A percentile compares a stretch with the other conserved stretches of the same genome.
These are phyloP conservation scores for Coemansia sp. DNA, from an alignment of 192 early-diverging fungal genomes.

Conservation along the genomic window DNA sequence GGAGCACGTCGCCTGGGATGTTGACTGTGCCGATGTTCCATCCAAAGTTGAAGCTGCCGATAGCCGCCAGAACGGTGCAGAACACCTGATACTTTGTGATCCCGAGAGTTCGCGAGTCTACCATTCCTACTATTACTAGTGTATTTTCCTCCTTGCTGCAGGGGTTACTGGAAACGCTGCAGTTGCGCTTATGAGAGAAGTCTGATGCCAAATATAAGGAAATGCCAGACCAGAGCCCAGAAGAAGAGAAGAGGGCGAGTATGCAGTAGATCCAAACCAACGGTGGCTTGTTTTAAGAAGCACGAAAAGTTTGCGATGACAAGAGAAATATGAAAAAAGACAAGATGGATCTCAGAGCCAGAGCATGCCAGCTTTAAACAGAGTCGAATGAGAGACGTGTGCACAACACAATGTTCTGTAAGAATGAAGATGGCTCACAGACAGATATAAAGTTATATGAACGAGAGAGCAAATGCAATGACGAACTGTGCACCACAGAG, in stretches of 20 bases:
- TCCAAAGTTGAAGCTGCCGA: slow-evolving; percentile 58
- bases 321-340: background rate
- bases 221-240: background rate
- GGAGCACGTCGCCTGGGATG: slow-evolving; percentile 61
- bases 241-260: background rate
- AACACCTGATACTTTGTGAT: slow-evolving; percentile 53
- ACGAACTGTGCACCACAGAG: background rate
- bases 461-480: background rate
- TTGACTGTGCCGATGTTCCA: slow-evolving; percentile 61
- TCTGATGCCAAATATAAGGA: background rate
- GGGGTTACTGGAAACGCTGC: too few species aligned
- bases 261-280: background rate
- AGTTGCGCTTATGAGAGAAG: too few species aligned
- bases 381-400: background rate
- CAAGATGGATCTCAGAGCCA: background rate
- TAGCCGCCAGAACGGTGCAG: slow-evolving; percentile 50
- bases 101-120: slow-evolving; percentile 53
- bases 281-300: background rate
- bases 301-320: background rate
- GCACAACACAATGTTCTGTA: background rate
- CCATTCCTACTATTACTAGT: slow-evolving; percentile 16
- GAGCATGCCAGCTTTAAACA: too few species aligned
- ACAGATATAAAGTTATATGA: background rate
- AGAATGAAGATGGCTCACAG: background rate
- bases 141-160: background rate